Conservation (phyloP, 352 stramenopile species). For the Pythium guiyangense region DNA sequence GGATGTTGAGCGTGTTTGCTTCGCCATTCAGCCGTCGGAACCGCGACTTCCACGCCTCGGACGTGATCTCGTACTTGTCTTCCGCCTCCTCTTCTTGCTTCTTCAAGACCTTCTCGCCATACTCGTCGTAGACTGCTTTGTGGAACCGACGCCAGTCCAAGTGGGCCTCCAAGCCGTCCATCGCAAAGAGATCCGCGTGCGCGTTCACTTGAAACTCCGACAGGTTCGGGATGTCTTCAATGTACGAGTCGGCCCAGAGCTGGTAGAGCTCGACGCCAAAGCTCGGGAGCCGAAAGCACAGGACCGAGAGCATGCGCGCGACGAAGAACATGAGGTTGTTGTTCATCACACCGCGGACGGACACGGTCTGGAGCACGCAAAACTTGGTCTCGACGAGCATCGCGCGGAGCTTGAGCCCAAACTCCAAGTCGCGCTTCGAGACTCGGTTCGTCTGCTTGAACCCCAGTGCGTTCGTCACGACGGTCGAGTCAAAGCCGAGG, state of each 20-base stretch:
- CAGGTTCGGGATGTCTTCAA: slow-evolving; percentile 69
- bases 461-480: slow-evolving; percentile 47
- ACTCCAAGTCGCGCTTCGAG: slow-evolving; percentile 77
- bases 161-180: slow-evolving; percentile 85
- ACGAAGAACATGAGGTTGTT: slow-evolving; percentile 92
- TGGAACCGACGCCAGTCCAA: slow-evolving; percentile 88
- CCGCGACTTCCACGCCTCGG: slow-evolving; percentile 75
- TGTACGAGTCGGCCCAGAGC: slow-evolving; percentile 84
- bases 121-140: slow-evolving; percentile 85
- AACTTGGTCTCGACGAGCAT: slow-evolving; percentile 90
- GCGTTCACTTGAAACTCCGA: slow-evolving; percentile 81
- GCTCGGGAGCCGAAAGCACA: slow-evolving; percentile 83
- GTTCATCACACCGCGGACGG: slow-evolving; percentile 87
- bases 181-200: slow-evolving; percentile 81
- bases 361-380: slow-evolving; percentile 85
- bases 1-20: slow-evolving; percentile 85
- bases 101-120: slow-evolving; percentile 81
- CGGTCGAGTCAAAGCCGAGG: slow-evolving; percentile 78
- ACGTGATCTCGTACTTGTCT: slow-evolving; percentile 88
- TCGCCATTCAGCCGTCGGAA: slow-evolving; percentile 79
- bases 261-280: slow-evolving; percentile 88
- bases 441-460: slow-evolving; percentile 77
- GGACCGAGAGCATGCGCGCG: slow-evolving; percentile 79
- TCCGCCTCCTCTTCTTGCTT: slow-evolving; percentile 86
- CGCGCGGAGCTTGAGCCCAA: slow-evolving; percentile 77